phyloP scores from a whole-genome alignment of 768 basidiomycete species.

The Rhodotorula babjevae region DNA sequence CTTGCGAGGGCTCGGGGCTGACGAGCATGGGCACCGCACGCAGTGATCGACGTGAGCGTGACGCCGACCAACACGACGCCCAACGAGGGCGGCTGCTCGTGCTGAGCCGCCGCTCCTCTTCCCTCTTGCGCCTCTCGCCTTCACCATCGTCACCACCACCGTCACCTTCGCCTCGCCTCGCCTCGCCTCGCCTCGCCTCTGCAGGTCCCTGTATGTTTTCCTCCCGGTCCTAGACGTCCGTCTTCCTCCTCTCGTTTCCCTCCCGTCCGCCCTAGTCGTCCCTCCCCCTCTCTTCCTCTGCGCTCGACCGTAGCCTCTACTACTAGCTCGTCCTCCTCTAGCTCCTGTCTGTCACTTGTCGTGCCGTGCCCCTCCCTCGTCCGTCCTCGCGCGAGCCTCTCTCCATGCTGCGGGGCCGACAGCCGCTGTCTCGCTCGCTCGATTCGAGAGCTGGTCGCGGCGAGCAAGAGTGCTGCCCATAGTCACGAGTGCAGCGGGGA shows the following conservation, averaged over 20 bases:
- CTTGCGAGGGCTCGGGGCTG: too few species aligned
- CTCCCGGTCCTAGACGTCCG: too few species aligned
- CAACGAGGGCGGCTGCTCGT: slow-evolving; percentile 41
- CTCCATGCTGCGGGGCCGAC: too few species aligned
- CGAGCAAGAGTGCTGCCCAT: too few species aligned
- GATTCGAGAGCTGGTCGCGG: too few species aligned
- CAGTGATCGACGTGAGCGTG: slow-evolving; percentile 43
- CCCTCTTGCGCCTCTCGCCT: not conserved
- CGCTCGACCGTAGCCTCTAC: not conserved
- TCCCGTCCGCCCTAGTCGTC: not conserved
- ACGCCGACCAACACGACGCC: slow-evolving; percentile 39
- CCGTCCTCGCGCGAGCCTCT: not conserved
- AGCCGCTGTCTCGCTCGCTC: too few species aligned
- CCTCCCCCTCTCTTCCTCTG: not conserved
- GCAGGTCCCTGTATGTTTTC: not conserved
- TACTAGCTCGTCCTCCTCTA: too few species aligned
- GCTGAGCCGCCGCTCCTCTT: slow-evolving; percentile 14
- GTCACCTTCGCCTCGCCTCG: not conserved
- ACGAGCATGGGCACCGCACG: not conserved
- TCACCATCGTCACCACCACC: not conserved
- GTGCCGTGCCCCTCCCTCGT: not conserved
- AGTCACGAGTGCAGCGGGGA: too few species aligned
- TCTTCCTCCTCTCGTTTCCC: too few species aligned
- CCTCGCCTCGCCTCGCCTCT: not conserved
- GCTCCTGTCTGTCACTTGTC: not conserved